Conservation (phyloP, 2,329 filamentous ascomycete species). For the Monosporascus cannonballus region DNA sequence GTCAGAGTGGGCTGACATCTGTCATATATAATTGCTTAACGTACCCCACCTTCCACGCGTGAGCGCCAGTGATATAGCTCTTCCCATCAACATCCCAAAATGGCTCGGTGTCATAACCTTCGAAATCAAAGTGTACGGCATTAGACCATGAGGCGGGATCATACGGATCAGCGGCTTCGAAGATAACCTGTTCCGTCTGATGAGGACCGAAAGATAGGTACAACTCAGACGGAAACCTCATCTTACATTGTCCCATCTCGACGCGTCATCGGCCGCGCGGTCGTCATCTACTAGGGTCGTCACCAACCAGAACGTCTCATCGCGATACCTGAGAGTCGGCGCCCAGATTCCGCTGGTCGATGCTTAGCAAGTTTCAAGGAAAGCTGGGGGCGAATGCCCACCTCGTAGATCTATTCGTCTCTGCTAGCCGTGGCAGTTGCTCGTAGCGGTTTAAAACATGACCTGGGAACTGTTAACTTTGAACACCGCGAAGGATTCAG, state of each 20-base stretch:
- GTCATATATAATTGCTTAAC: conserved; percentile 5
- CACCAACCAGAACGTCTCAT: conserved; percentile 39
- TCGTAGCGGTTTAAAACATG: conserved; percentile 22
- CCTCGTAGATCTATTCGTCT: conserved; percentile 24
- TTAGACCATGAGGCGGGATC: conserved; percentile 38
- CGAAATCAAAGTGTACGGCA: conserved; percentile 41
- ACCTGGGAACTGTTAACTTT: conserved; percentile 8
- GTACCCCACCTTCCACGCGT: conserved; percentile 29
- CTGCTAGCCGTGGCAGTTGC: conserved; percentile 20
- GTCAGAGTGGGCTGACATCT: conserved; percentile 1
- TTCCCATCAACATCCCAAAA: conserved; percentile 53
- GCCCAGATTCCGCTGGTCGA: conserved; percentile 39
- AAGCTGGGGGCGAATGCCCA: conserved; percentile 5
- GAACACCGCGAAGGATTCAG: not conserved
- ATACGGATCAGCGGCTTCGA: conserved; percentile 37
- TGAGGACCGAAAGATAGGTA: not conserved
- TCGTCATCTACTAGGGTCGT: conserved; percentile 33
- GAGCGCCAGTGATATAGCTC: conserved; percentile 40
- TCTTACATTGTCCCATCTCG: conserved; percentile 28
- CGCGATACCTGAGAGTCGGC: conserved; percentile 36
- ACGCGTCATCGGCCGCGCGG: conserved; percentile 21
- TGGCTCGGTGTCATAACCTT: conserved; percentile 46
- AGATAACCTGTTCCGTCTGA: conserved; percentile 30
- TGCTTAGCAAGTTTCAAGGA: conserved; percentile 2
- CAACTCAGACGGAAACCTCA: not conserved